Base-by-base conservation (phyloP, 2,329 filamentous ascomycete genomes). In the Fusarium penzigii region DNA sequence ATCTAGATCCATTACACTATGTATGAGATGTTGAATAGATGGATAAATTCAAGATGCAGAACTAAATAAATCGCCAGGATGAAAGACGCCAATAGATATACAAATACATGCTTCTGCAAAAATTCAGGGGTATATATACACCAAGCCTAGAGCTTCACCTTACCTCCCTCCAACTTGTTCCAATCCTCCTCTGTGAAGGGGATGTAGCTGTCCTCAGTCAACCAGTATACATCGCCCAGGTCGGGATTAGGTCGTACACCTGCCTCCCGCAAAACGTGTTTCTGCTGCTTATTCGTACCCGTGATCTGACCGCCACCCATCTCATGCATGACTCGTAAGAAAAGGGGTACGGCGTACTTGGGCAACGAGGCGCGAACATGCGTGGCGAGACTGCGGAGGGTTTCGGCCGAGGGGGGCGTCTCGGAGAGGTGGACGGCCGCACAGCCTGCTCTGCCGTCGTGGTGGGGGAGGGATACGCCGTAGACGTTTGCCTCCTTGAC, bases 271-370 rank as follows among this genome's bases (percentile, higher is more conserved):
- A 96, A 69, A 0, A 76, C 72, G 57, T 88, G 83, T 72, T 96
- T 96, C 72, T 92, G 88, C 74, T 95, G 89, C 78, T 96, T 96
- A 65, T 91, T 89, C 44, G 91, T 96, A 0, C 91, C 90, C 5
- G 92, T 96, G 1, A 84, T 79, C 64, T 88, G 83, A 59, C 74
- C 70, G 40, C 84, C 79, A 3, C 75, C 72, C 42, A 80, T 72
- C 25, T 81, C 78, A 25, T 73, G 76, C 8, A 86, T 80, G 6
- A 92, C 71, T 12, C 92, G 79, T 44, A 96, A 68, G 72, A 96
- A 96, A 1, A 94, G 63, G 0, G 92, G 92, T 5, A 7, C 70
- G 69, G 13, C 74, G 66, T 0, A 81, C 81, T 62, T 91, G 85
- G 1, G 72, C 64, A 36, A 14, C 32, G 32, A 36, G 32, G 32